Evolutionary conservation across 257 asterid genomes (phyloP), one percentile per base, ranked within the genome.

Genomic region (Cordia subcordata): DNA sequence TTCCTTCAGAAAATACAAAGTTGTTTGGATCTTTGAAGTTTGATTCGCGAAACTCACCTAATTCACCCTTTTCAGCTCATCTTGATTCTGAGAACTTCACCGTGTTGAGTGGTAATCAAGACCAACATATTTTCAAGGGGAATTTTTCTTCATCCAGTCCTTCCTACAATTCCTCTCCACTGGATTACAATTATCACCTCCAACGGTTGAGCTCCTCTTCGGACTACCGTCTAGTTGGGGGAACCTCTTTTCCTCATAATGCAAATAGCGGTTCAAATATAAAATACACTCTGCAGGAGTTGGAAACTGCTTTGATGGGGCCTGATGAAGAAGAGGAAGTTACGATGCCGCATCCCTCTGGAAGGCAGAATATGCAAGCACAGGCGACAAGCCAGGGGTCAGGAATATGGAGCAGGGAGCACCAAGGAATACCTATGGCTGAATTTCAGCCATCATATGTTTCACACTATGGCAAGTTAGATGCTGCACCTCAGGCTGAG

Each of bases 241-340:
- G 53, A 20, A 59, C 68, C 16, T 53, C 78, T 19, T 71, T 45
- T 33, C 58, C 55, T 20, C 72, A 77, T 53, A 71, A 70, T 74
- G 75, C 75, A 53, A 78, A 53, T 60, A 62, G 61, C 67, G 80
- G 61, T 63, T 85, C 53, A 13, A 74, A 58, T 70, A 74, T 79
- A 67, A 78, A 74, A 62, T 72, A 75, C 66, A 77, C 85, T 18
- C 63, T 92, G 75, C 81, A 65, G 56, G 82, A 82, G 40, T 39
- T 88, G 68, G 98, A 92, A 65, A 79, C 72, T 61, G 87, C 75
- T 65, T 85, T 88, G 52, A 85, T 90, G 98, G 88, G 79, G 35
- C 81, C 86, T 4, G 94, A 86, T 45, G 78, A 75, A 5, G 88
- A 77, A 10, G 78, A 42, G 12, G 47, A 42, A 42, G 47, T 42